Evolutionary conservation across 75 land plant species (phyloP).

Genomic region (Pinus albicaulis): DNA sequence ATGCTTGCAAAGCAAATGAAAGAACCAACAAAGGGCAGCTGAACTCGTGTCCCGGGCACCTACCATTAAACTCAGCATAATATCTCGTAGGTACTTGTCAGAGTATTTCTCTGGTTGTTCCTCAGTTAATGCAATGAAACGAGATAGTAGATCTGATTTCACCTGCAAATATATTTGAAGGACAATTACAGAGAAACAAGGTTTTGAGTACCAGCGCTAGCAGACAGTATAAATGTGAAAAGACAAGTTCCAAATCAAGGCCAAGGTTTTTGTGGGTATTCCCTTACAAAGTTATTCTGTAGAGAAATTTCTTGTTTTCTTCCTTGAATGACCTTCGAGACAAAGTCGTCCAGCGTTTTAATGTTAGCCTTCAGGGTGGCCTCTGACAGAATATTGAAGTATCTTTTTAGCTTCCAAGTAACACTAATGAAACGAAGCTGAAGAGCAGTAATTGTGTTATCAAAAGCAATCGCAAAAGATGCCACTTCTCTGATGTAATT

Average conservation of each 20-base stretch:
- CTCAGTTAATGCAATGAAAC: slow-evolving; percentile 47
- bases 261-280: neutral
- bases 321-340: slow-evolving; percentile 37
- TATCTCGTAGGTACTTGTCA: slow-evolving; percentile 52
- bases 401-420: slow-evolving; percentile 52
- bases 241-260: neutral
- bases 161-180: slow-evolving; percentile 3
- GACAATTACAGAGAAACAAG: neutral
- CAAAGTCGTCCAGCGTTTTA: slow-evolving; percentile 35
- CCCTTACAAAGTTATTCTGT: slow-evolving; percentile 5
- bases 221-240: neutral
- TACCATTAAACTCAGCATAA: slow-evolving; percentile 63
- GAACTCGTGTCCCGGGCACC: slow-evolving; percentile 86
- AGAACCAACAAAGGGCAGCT: slow-evolving; percentile 71
- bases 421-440: slow-evolving; percentile 33
- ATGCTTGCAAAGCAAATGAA: slow-evolving; percentile 67
- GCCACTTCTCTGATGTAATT: slow-evolving; percentile 21
- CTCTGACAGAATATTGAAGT: slow-evolving; percentile 56
- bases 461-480: slow-evolving; percentile 44
- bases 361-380: slow-evolving; percentile 30
- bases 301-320: slow-evolving; percentile 22
- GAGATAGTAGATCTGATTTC: slow-evolving; percentile 62
- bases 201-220: no score
- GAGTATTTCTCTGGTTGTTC: slow-evolving; percentile 29
- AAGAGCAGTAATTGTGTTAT: slow-evolving; percentile 31